A percentile compares a stretch with the other conserved stretches of the same genome.
Evolutionary conservation across 148 eudicot genomes (phyloP).

Genomic region (Beta vulgaris): DNA sequence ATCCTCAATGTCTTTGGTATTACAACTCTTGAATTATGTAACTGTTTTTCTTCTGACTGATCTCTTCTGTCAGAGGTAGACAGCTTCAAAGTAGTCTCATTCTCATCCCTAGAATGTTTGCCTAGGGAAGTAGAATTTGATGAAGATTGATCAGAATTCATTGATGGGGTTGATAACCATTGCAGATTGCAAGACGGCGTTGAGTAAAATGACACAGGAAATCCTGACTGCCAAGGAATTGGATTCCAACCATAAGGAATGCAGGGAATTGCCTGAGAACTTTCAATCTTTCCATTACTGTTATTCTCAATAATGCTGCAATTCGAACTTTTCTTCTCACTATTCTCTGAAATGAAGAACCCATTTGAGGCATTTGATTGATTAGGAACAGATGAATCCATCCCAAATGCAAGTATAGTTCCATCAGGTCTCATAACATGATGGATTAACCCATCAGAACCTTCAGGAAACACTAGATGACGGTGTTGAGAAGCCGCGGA

Average conservation of each 20-base stretch:
- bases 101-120: conserved; percentile 60
- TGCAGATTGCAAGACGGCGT: conserved; percentile 47
- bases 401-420: conserved; percentile 37
- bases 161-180: conserved; percentile 29
- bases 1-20: conserved; percentile 45
- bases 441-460: conserved; percentile 21
- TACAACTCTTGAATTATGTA: conserved; percentile 23
- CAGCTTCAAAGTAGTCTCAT: conserved; percentile 2
- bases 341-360: conserved; percentile 16
- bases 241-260: conserved; percentile 44
- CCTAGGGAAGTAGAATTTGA: conserved; percentile 40
- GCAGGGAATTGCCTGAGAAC: conserved; percentile 36
- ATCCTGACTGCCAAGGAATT: conserved; percentile 30
- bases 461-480: conserved; percentile 31
- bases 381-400: conserved; percentile 24
- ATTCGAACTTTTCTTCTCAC: conserved; percentile 24
- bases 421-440: conserved; percentile 26
- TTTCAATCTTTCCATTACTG: conserved; percentile 9
- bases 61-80: conserved; percentile 25
- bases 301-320: conserved; percentile 29
- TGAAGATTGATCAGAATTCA: conserved; percentile 24
- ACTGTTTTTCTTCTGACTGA: conserved; percentile 3
- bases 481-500: conserved; percentile 31
- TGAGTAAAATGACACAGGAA: conserved; percentile 42
- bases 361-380: conserved; percentile 36